Percentiles rank a stretch among this genome's conserved stretches.
Conservation (phyloP, 2,329 filamentous ascomycete genomes). For the Colletotrichum liaoningense region DNA sequence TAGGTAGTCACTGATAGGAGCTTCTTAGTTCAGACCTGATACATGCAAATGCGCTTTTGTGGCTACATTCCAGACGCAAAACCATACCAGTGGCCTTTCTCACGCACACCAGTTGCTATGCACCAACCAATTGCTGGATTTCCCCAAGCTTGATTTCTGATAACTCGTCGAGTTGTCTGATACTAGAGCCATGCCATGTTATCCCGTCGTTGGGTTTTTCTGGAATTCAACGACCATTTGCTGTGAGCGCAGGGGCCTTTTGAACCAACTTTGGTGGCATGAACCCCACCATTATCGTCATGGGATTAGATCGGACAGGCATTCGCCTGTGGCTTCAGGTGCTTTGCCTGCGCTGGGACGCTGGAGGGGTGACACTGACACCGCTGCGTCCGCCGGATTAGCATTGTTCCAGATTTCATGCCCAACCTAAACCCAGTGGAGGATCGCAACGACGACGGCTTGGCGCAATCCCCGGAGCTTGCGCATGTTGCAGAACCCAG, state of each 20-base stretch:
- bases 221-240: neutral
- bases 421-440: slow-evolving; percentile 23
- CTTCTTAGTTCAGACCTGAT: slow-evolving; percentile 2
- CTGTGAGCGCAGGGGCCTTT: slow-evolving; percentile 15
- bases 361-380: slow-evolving; percentile 13
- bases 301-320: slow-evolving; percentile 4
- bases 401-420: slow-evolving; percentile 31
- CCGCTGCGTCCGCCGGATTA: slow-evolving; percentile 28
- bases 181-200: neutral
- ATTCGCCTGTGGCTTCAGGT: slow-evolving; percentile 3
- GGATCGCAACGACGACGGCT: slow-evolving; percentile 24
- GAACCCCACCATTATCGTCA: slow-evolving; percentile 35
- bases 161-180: neutral
- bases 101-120: neutral
- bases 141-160: neutral
- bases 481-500: slow-evolving; percentile 36
- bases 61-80: neutral
- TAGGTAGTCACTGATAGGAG: neutral
- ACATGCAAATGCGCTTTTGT: slow-evolving; percentile 5
- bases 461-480: slow-evolving; percentile 35
- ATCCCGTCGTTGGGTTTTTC: neutral
- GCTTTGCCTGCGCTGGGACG: slow-evolving; percentile 10
- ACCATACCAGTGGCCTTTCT: neutral
- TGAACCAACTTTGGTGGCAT: slow-evolving; percentile 5
- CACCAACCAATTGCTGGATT: neutral